Conservation (phyloP, 1,284 basidiomycete genomes). For the Ceratobasidium sp. region DNA sequence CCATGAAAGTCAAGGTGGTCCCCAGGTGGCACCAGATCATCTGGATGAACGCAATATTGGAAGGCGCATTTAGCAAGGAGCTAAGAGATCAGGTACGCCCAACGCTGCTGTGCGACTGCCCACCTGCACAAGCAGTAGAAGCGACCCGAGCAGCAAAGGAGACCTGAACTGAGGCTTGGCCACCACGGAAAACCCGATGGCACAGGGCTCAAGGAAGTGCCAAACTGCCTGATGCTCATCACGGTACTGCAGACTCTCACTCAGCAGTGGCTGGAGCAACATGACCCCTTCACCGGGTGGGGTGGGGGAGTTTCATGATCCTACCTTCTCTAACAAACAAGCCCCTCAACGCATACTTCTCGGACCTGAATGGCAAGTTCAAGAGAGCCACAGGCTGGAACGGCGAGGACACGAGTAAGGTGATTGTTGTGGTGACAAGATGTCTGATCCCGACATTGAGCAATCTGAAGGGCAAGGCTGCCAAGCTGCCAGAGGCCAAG, state of each 20-base stretch:
- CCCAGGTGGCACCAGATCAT: slow-evolving; percentile 3
- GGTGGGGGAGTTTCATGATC: neutral
- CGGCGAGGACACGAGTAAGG: neutral
- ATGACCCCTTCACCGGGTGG: neutral
- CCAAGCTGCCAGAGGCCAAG: neutral
- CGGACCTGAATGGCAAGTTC: neutral
- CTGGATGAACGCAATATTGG: neutral
- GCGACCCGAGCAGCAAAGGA: neutral
- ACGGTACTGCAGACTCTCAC: neutral
- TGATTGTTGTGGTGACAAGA: neutral
- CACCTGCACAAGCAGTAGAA: slow-evolving; percentile 17
- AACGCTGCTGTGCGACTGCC: slow-evolving; percentile 16
- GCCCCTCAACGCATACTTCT: neutral
- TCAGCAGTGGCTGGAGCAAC: slow-evolving; percentile 10
- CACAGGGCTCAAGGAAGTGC: neutral
- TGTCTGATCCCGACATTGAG: neutral
- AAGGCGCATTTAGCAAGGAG: neutral
- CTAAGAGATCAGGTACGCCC: neutral
- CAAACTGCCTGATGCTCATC: neutral
- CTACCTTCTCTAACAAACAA: neutral
- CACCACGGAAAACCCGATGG: neutral
- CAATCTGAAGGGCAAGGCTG: neutral
- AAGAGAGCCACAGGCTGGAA: neutral
- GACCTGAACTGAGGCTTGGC: no score
- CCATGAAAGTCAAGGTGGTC: neutral